phyloP scores from a whole-genome alignment of 805 yeast species.

The Barnettozyma sp. region DNA sequence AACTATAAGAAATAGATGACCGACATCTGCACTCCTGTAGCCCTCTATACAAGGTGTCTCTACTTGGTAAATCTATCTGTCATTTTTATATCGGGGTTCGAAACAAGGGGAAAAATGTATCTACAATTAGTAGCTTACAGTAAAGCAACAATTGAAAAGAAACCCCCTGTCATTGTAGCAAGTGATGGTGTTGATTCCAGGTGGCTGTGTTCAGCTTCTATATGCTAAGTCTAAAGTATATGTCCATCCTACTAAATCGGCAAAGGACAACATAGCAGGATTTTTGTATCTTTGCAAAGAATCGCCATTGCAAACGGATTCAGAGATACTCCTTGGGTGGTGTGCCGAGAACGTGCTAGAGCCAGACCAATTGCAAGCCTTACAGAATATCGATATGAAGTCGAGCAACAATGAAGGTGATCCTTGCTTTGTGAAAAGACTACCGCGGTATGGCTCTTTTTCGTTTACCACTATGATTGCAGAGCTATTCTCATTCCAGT shows the following conservation, averaged over 20 bases:
- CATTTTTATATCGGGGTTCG: no score
- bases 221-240: constrained; percentile 63
- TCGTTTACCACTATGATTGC: constrained; percentile 60
- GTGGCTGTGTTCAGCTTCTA: constrained; percentile 25
- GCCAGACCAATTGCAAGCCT: constrained; percentile 39
- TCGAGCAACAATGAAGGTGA: not conserved
- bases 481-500: constrained; percentile 70
- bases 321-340: constrained; percentile 58
- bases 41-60: no score
- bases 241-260: constrained; percentile 71
- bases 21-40: no score
- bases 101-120: no score
- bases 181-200: constrained; percentile 6
- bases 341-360: constrained; percentile 50
- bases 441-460: constrained; percentile 45
- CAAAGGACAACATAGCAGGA: constrained; percentile 76
- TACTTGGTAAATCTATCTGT: no score
- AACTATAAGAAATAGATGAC: not conserved
- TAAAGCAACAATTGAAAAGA: no score
- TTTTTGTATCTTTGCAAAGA: constrained; percentile 61
- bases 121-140: no score
- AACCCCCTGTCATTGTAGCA: not conserved
- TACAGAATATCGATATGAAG: constrained; percentile 42
- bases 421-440: constrained; percentile 39
- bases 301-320: constrained; percentile 32